Percentiles rank a stretch among this genome's conserved stretches.
phyloP scores from a whole-genome alignment of 2,329 filamentous ascomycete genomes.

The Claviceps paspali region DNA sequence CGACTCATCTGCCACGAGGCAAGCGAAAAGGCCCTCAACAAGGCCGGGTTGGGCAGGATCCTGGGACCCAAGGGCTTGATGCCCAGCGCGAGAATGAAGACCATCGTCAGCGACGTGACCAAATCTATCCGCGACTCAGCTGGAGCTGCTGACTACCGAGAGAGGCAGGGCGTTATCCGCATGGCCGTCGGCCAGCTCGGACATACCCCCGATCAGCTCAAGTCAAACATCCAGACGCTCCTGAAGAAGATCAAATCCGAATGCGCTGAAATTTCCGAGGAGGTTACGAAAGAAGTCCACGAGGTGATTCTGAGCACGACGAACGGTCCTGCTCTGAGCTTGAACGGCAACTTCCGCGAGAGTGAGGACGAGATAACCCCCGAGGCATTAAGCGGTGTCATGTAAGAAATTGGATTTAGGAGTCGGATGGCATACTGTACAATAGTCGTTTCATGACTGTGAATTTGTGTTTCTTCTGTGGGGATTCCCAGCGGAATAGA shows the following conservation, averaged over 20 bases:
- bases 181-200: slow-evolving; percentile 84
- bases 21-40: slow-evolving; percentile 63
- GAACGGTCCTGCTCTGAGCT: slow-evolving; percentile 68
- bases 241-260: slow-evolving; percentile 67
- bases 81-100: slow-evolving; percentile 78
- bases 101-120: slow-evolving; percentile 68
- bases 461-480: slow-evolving; percentile 7
- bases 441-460: slow-evolving; percentile 19
- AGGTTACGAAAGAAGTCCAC: slow-evolving; percentile 28
- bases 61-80: slow-evolving; percentile 84
- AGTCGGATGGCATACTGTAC: slow-evolving; percentile 20
- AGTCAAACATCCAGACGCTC: slow-evolving; percentile 67
- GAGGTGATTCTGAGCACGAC: slow-evolving; percentile 75
- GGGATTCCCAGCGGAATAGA: no score
- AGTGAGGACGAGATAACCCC: slow-evolving; percentile 40
- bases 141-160: slow-evolving; percentile 74
- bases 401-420: slow-evolving; percentile 23
- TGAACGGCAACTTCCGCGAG: slow-evolving; percentile 65
- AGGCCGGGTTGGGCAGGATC: slow-evolving; percentile 64
- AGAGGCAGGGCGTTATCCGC: slow-evolving; percentile 68
- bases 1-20: slow-evolving; percentile 73
- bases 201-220: slow-evolving; percentile 76
- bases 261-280: slow-evolving; percentile 50
- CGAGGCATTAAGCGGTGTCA: slow-evolving; percentile 35
- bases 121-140: slow-evolving; percentile 66